Conservation (phyloP, 352 stramenopile species). For the Globisporangium uncinulatum region DNA sequence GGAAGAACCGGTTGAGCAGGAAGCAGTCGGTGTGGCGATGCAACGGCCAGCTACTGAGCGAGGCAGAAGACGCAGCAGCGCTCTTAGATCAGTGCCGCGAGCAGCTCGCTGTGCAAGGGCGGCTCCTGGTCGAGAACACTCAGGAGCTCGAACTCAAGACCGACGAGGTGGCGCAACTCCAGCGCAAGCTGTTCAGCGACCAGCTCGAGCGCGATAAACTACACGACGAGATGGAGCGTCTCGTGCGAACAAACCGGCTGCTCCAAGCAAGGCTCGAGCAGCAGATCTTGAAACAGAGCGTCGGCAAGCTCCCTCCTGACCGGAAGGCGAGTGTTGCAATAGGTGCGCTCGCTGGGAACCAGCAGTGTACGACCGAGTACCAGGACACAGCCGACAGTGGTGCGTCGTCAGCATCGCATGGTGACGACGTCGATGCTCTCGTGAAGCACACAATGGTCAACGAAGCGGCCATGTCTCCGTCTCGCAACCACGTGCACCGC, state of each 20-base stretch:
- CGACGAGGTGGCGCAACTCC: slow-evolving; percentile 34
- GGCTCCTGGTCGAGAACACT: slow-evolving; percentile 50
- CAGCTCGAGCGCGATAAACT: slow-evolving; percentile 25
- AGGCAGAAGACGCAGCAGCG: slow-evolving; percentile 23
- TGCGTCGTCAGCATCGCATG: background rate
- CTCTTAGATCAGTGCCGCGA: slow-evolving; percentile 39
- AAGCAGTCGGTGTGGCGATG: slow-evolving; percentile 42
- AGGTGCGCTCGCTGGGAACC: background rate
- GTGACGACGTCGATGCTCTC: background rate
- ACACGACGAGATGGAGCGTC: slow-evolving; percentile 36
- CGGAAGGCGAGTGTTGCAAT: slow-evolving; percentile 13
- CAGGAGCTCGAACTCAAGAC: slow-evolving; percentile 55
- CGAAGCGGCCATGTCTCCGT: background rate
- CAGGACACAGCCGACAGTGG: background rate
- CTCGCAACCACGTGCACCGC: background rate
- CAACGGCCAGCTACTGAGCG: slow-evolving; percentile 22
- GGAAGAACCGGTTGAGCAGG: slow-evolving; percentile 26
- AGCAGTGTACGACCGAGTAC: background rate
- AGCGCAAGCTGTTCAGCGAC: slow-evolving; percentile 27
- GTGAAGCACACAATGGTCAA: slow-evolving; percentile 4
- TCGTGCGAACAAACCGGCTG: slow-evolving; percentile 55
- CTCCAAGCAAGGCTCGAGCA: slow-evolving; percentile 56
- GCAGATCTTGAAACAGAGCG: slow-evolving; percentile 61
- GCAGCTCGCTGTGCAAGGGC: slow-evolving; percentile 47
- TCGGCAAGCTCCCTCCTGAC: slow-evolving; percentile 21